Evolutionary conservation across 73 alveolate species (phyloP), one percentile per base, ranked within the genome.

Genomic region (Paraurostyla sp.): DNA sequence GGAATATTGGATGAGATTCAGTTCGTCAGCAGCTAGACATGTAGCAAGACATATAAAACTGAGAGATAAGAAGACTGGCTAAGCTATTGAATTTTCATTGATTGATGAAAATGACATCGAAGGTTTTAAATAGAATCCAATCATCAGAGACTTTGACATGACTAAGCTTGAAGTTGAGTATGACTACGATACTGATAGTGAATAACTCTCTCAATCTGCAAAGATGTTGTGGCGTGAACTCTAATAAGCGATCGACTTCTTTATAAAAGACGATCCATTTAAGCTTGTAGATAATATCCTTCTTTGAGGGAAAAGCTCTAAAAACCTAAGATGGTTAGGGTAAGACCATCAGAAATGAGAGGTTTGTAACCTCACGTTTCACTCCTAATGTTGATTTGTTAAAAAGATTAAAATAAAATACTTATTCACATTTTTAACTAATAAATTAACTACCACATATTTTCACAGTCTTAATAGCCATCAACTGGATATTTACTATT

Each of bases 131-230:
- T 30, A 73, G 40, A 6, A 25, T 29, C 50, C 87, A 11, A 18
- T 73, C 7, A 73, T 73, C 59, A 45, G 71, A 1, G 87, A 73
- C 42, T 73, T 7, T 29, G 71, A 73, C 50, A 73, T 43, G 50
- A 23, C 80, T 15, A 78, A 45, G 29, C 71, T 78, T 3, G 89
- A 78, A 54, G 78, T 78, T 6, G 89, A 78, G 32, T 78, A 51
- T 54, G 89, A 78, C 78, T 78, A 78, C 38, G 89, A 78, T 38
- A 78, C 89, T 78, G 89, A 78, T 18, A 1, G 42, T 49, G 89
- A 78, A 54, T 43, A 78, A 54, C 6, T 78, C 54, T 32, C 80
- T 27, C 29, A 54, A 7, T 78, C 89, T 0, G 32, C 27, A 46
- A 45, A 78, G 20, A 78, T 78, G 89, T 60, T 78, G 15, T 13